Conservation (phyloP, 2,329 filamentous ascomycete species). For the Bipolaris oryzae region DNA sequence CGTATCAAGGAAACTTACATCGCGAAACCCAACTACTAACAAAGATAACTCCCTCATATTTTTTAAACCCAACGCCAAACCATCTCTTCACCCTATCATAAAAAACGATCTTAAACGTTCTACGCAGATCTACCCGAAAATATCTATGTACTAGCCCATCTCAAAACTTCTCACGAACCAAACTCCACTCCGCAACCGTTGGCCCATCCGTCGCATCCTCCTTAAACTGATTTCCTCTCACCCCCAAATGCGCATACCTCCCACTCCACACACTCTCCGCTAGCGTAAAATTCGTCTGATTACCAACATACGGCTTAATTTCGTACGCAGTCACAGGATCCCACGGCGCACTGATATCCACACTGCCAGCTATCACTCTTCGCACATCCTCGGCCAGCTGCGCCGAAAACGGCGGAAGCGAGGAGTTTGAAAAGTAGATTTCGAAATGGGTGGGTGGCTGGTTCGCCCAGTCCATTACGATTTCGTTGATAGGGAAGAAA, state of each 20-base stretch:
- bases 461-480: slow-evolving; percentile 67
- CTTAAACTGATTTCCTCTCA: slow-evolving; percentile 55
- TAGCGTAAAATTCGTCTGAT: slow-evolving; percentile 55
- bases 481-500: slow-evolving; percentile 53
- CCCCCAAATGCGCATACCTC: slow-evolving; percentile 54
- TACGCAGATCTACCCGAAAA: background rate
- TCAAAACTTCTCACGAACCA: slow-evolving; percentile 33
- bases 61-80: background rate
- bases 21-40: too few relatives aligned
- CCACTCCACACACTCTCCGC: slow-evolving; percentile 50
- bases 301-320: slow-evolving; percentile 51
- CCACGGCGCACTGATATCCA: slow-evolving; percentile 53
- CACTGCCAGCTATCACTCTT: slow-evolving; percentile 26
- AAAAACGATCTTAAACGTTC: background rate
- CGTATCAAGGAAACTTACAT: too few relatives aligned
- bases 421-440: slow-evolving; percentile 62
- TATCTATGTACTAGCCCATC: background rate
- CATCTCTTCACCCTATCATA: background rate
- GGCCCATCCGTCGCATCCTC: slow-evolving; percentile 50
- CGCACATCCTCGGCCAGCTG: slow-evolving; percentile 14
- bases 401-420: slow-evolving; percentile 34
- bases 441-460: slow-evolving; percentile 60
- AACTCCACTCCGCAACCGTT: slow-evolving; percentile 61
- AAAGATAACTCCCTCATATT: background rate
- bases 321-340: slow-evolving; percentile 41